phyloP scores from a whole-genome alignment of 768 basidiomycete genomes.

The Phlegmacium glaucopus region DNA sequence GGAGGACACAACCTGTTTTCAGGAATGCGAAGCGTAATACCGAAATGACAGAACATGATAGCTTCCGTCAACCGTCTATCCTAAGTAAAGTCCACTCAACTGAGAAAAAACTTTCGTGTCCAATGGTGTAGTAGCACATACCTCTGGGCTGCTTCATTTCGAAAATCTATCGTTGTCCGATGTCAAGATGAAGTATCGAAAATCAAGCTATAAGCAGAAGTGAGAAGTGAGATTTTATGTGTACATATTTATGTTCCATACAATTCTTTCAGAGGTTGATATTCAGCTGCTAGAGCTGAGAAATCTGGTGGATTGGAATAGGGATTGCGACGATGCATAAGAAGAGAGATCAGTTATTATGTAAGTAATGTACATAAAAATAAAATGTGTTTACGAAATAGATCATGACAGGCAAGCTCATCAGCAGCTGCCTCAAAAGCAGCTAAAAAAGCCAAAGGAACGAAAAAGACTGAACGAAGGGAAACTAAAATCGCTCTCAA shows the following conservation, averaged over 20 bases:
- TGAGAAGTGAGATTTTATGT: conserved; percentile 39
- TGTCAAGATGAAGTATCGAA: conserved; percentile 17
- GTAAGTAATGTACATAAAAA: too few relatives aligned
- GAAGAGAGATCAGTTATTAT: too few relatives aligned
- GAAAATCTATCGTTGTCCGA: conserved; percentile 64
- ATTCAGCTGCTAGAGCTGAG: conserved; percentile 44
- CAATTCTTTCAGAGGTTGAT: conserved; percentile 43
- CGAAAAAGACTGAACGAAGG: background rate
- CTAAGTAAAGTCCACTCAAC: conserved; percentile 7
- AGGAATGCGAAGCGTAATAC: conserved; percentile 57
- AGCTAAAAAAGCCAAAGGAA: conserved; percentile 29
- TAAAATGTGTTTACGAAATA: too few relatives aligned
- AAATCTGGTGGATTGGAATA: conserved; percentile 52
- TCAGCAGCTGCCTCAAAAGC: background rate
- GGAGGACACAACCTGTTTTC: conserved; percentile 82
- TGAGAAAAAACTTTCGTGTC: background rate
- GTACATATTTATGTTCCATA: too few relatives aligned
- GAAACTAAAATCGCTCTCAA: background rate
- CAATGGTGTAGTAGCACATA: conserved; percentile 21
- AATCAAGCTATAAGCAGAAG: conserved; percentile 1
- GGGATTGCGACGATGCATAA: conserved; percentile 40
- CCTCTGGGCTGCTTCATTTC: conserved; percentile 69
- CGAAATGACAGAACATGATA: conserved; percentile 73
- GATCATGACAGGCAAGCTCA: conserved; percentile 44
- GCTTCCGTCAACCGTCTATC: conserved; percentile 75